phyloP scores from a whole-genome alignment of 352 stramenopile genomes.

The Lagenidium sp. region DNA sequence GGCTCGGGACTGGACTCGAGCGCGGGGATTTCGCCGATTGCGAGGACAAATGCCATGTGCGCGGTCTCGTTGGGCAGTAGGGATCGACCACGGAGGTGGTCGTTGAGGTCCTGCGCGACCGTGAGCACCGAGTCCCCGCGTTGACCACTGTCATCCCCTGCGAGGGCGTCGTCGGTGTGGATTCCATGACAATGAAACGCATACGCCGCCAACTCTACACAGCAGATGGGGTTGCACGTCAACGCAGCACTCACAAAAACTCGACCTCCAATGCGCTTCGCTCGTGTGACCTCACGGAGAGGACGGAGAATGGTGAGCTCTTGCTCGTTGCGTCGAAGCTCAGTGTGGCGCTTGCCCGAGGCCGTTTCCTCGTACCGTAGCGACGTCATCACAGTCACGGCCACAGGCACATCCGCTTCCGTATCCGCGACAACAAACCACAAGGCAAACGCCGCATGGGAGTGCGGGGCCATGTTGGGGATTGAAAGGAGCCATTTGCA shows the following conservation, averaged over 20 bases:
- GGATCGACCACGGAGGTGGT: background rate
- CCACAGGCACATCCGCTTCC: too few relatives aligned
- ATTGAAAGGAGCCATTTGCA: constrained; percentile 8
- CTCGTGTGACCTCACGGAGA: background rate
- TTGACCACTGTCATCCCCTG: background rate
- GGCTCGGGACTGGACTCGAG: background rate
- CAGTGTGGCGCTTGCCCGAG: constrained; percentile 4
- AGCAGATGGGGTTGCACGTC: constrained; percentile 9
- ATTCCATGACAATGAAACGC: constrained; percentile 2
- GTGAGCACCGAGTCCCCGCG: background rate
- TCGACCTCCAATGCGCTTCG: constrained; percentile 7
- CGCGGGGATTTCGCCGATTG: background rate
- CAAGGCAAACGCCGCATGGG: constrained; percentile 4
- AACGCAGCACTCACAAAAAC: constrained; percentile 11
- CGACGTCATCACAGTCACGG: too few relatives aligned
- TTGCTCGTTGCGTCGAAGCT: constrained; percentile 13
- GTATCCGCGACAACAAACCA: constrained; percentile 12
- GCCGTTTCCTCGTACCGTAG: constrained; percentile 12
- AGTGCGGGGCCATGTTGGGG: background rate
- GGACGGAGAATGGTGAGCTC: constrained; percentile 5
- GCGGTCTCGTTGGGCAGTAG: background rate
- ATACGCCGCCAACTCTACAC: constrained; percentile 10
- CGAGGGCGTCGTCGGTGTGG: background rate
- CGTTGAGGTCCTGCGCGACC: background rate
- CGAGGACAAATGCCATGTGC: background rate